Evolutionary conservation across 176 grass and related monocot species (phyloP).

Genomic region (Oryza australiensis): DNA sequence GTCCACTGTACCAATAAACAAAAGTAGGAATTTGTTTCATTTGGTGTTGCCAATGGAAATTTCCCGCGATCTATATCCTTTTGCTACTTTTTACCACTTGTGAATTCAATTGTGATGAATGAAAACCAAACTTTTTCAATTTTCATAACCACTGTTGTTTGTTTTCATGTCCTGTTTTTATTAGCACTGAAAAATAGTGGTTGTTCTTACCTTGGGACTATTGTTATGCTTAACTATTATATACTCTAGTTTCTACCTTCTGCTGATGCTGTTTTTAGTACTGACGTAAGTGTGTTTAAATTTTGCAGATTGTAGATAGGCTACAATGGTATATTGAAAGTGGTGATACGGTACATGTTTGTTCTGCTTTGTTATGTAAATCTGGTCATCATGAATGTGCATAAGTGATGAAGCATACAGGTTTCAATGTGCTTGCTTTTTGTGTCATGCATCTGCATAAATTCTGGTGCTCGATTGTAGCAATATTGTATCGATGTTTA

Average conservation of each 20-base stretch:
- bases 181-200: conserved; percentile 6
- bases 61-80: not conserved
- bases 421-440: not conserved
- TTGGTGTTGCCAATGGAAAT: not conserved
- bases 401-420: conserved; percentile 16
- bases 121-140: not conserved
- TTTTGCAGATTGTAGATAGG: conserved; percentile 83
- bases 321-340: conserved; percentile 90
- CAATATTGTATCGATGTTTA: conserved; percentile 12
- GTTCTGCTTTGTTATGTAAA: not conserved
- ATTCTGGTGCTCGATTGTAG: not conserved
- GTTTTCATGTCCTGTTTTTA: not conserved
- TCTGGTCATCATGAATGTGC: conserved; percentile 2
- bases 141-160: not conserved
- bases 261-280: conserved; percentile 6
- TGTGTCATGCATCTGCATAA: not conserved
- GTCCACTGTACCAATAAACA: not conserved
- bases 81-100: not conserved
- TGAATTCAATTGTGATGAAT: not conserved
- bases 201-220: not conserved
- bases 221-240: not conserved
- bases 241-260: not conserved
- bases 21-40: not conserved
- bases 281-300: conserved; percentile 22
- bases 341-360: conserved; percentile 74